Percentiles rank a stretch among this genome's conserved stretches.
These are phyloP conservation scores for Porodaedalea pini DNA, from an alignment of 1,284 basidiomycete species.

Conservation along the genomic window DNA sequence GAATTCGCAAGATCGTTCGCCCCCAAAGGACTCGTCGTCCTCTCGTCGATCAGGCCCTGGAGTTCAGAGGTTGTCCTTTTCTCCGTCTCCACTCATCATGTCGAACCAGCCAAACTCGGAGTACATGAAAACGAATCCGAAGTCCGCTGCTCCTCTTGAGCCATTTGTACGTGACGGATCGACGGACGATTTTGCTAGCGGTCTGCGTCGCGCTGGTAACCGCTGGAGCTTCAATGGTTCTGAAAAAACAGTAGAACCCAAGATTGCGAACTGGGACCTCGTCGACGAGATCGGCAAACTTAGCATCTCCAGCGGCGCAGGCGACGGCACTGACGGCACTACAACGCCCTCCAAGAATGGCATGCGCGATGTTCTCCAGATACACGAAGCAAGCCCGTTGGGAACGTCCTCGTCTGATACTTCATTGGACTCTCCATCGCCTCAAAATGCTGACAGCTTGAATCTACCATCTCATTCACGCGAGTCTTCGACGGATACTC, in stretches of 20 bases:
- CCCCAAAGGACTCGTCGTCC: slow-evolving; percentile 11
- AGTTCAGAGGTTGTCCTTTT: slow-evolving; percentile 14
- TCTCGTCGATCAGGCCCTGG: slow-evolving; percentile 14
- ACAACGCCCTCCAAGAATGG: slow-evolving; percentile 59
- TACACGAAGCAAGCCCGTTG: slow-evolving; percentile 63
- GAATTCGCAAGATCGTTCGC: slow-evolving; percentile 13
- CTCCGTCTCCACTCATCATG: slow-evolving; percentile 18
- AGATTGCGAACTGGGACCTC: slow-evolving; percentile 61
- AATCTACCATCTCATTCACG: slow-evolving; percentile 62
- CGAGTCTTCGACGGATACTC: slow-evolving; percentile 72
- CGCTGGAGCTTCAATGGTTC: slow-evolving; percentile 63
- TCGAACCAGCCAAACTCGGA: slow-evolving; percentile 15
- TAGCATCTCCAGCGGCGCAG: slow-evolving; percentile 54
- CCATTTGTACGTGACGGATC: slow-evolving; percentile 36
- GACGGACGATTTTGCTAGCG: slow-evolving; percentile 23
- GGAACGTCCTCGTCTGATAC: slow-evolving; percentile 62
- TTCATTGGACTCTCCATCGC: slow-evolving; percentile 63
- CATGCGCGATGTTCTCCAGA: slow-evolving; percentile 47
- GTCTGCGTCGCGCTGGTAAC: slow-evolving; percentile 26
- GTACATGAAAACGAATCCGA: slow-evolving; percentile 20
- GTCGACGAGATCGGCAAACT: slow-evolving; percentile 68
- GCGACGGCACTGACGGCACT: slow-evolving; percentile 53
- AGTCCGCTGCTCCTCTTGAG: slow-evolving; percentile 28
- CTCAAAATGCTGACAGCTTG: slow-evolving; percentile 61
- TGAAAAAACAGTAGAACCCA: slow-evolving; percentile 59